Evolutionary conservation across 139 green algal species (phyloP).

Genomic region (Gonium pectorale): DNA sequence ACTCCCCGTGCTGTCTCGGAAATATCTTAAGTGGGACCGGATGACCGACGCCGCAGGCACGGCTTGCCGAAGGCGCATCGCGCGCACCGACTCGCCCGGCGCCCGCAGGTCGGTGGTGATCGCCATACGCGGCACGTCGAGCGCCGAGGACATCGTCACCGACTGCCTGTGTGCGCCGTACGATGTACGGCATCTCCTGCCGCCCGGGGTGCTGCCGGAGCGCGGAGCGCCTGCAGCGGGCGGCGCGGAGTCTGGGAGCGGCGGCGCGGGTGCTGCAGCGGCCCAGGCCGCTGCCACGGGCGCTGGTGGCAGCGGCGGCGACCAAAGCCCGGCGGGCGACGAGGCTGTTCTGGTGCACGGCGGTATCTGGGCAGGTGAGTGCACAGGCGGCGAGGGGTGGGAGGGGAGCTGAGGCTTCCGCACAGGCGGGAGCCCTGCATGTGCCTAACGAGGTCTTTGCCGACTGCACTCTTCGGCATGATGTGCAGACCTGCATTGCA

Average conservation of each 20-base stretch:
- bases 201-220: neutral
- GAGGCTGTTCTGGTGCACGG: slow-evolving; percentile 61
- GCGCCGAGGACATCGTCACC: slow-evolving; percentile 72
- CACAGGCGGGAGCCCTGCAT: too few species aligned
- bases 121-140: slow-evolving; percentile 69
- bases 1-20: too few species aligned
- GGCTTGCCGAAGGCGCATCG: too few species aligned
- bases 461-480: too few species aligned
- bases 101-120: slow-evolving; percentile 59
- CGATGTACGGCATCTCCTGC: slow-evolving; percentile 63
- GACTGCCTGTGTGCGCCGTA: slow-evolving; percentile 73
- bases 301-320: neutral
- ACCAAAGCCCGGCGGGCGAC: neutral
- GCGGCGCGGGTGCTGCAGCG: too few species aligned
- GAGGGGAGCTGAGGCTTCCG: too few species aligned
- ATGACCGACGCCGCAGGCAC: too few species aligned
- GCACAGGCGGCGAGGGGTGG: neutral
- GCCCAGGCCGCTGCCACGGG: neutral
- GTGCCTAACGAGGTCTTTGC: too few species aligned
- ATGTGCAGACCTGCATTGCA: too few species aligned
- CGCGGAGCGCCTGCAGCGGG: neutral
- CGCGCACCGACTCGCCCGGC: too few species aligned
- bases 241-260: too few species aligned
- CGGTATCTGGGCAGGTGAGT: slow-evolving; percentile 66
- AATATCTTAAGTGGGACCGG: too few species aligned